A percentile compares a stretch with the other conserved stretches of the same genome.
These are phyloP conservation scores for Talaromyces sp. DNA, from an alignment of 2,329 filamentous ascomycete species.

Conservation along the genomic window DNA sequence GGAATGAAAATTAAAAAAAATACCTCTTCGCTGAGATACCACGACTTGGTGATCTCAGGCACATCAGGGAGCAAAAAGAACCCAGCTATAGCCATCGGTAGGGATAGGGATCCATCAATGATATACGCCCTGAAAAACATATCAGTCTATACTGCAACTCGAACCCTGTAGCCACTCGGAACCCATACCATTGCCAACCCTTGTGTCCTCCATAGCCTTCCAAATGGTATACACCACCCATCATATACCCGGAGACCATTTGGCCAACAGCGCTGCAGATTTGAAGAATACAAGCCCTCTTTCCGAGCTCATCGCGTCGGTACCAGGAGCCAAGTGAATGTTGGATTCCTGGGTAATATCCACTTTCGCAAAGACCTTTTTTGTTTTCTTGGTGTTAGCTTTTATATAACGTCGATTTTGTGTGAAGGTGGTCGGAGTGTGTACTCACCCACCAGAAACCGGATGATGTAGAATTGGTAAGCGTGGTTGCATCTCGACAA, in stretches of 20 bases:
- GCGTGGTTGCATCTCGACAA: constrained; percentile 39
- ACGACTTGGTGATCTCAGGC: constrained; percentile 48
- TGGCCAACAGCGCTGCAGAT: constrained; percentile 42
- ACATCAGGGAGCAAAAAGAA: constrained; percentile 49
- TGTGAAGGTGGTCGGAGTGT: neutral
- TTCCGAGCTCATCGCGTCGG: constrained; percentile 47
- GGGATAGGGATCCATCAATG: constrained; percentile 47
- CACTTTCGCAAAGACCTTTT: constrained; percentile 24
- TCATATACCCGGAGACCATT: constrained; percentile 50
- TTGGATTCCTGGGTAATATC: constrained; percentile 51
- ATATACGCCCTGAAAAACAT: constrained; percentile 10
- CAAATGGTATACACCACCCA: constrained; percentile 50
- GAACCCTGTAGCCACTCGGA: neutral
- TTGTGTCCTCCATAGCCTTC: constrained; percentile 43
- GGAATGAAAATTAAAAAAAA: neutral
- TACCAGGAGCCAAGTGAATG: constrained; percentile 53
- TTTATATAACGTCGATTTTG: neutral
- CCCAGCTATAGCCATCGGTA: constrained; percentile 49
- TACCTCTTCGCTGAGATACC: constrained; percentile 43
- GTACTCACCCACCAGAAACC: constrained; percentile 45
- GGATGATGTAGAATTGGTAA: constrained; percentile 43
- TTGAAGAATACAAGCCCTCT: constrained; percentile 51
- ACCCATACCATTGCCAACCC: constrained; percentile 50
- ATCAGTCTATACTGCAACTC: neutral
- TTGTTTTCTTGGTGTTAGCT: neutral